Base-by-base conservation (phyloP, 345 rosid genomes). In the Pistacia atlantica region DNA sequence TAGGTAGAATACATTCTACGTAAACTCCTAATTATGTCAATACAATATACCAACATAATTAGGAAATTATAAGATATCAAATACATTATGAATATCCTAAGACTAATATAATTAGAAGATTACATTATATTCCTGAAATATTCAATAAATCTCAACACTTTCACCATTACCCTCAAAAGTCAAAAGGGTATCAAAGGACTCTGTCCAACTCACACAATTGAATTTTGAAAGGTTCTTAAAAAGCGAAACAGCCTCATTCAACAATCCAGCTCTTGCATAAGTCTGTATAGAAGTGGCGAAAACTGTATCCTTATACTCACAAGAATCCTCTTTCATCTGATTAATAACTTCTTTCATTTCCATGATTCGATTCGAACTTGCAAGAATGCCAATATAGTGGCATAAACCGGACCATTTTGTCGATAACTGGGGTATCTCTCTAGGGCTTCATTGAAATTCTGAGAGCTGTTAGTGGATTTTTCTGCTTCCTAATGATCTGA, bases 331-430 rank as follows among this genome's bases (percentile, higher is more conserved):
- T 80, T 83, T 91, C 98, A 95, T 89, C 71, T 79, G 89, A 73
- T 83, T 77, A 37, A 95, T 84, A 18, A 88, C 90, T 72, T 91
- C 86, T 64, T 83, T 87, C 88, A 91, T 91, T 81, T 93, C 96
- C 4, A 73, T 17, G 14, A 91, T 75, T 38, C 82, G 90, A 28
- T 88, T 83, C 0, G 91, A 85, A 48, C 80, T 86, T 8, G 93
- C 97, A 0, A 95, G 98, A 63, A 93, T 86, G 79, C 75, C 69
- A 70, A 95, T 87, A 95, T 91, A 75, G 93, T 81, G 73, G 96
- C 92, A 65, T 93, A 93, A 4, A 93, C 94, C 0, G 86, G 87
- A 65, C 99, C 96, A 77, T 92, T 93, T 79, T 95, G 98, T 46
- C 78, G 76, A 75, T 95, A 93, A 61, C 75, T 87, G 6, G 97